A percentile compares a stretch with the other conserved stretches of the same genome.
Conservation (phyloP, 768 basidiomycete species). For the Terana coerulea region DNA sequence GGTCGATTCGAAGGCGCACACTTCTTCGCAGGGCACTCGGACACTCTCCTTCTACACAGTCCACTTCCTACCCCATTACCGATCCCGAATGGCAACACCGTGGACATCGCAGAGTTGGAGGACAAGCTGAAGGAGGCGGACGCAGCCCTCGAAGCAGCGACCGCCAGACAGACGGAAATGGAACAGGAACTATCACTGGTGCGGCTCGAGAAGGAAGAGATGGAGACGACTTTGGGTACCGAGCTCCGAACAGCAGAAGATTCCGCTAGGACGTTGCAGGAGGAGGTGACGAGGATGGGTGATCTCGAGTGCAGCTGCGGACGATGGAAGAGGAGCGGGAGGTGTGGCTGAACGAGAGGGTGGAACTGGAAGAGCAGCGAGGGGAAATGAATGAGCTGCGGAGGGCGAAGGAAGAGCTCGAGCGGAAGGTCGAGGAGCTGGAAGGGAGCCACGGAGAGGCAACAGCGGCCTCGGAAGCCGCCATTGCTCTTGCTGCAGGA, state of each 20-base stretch:
- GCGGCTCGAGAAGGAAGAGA: conserved; percentile 63
- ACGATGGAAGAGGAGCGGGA: conserved; percentile 45
- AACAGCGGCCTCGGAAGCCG: conserved; percentile 34
- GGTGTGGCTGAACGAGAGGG: conserved; percentile 48
- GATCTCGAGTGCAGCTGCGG: conserved; percentile 35
- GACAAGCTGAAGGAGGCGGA: conserved; percentile 61
- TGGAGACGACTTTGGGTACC: conserved; percentile 59
- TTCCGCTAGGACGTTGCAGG: conserved; percentile 53
- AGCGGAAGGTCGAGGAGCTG: conserved; percentile 38
- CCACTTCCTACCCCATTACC: conserved; percentile 35
- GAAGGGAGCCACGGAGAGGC: conserved; percentile 41
- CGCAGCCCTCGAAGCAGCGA: conserved; percentile 52
- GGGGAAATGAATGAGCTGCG: conserved; percentile 30
- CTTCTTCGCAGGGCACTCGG: conserved; percentile 78
- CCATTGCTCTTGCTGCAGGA: conserved; percentile 33
- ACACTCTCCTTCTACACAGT: conserved; percentile 52
- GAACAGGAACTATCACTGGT: conserved; percentile 58
- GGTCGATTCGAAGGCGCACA: conserved; percentile 77
- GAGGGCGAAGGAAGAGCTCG: conserved; percentile 32
- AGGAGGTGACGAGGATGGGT: conserved; percentile 49
- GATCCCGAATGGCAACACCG: conserved; percentile 24
- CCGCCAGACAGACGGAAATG: conserved; percentile 59
- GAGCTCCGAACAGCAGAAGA: conserved; percentile 69
- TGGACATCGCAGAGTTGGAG: conserved; percentile 54
- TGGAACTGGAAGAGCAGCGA: conserved; percentile 35